A percentile compares a stretch with the other conserved stretches of the same genome.
These are phyloP conservation scores for Anastatica hierochuntica DNA, from an alignment of 345 rosid genomes.

Conservation along the genomic window DNA sequence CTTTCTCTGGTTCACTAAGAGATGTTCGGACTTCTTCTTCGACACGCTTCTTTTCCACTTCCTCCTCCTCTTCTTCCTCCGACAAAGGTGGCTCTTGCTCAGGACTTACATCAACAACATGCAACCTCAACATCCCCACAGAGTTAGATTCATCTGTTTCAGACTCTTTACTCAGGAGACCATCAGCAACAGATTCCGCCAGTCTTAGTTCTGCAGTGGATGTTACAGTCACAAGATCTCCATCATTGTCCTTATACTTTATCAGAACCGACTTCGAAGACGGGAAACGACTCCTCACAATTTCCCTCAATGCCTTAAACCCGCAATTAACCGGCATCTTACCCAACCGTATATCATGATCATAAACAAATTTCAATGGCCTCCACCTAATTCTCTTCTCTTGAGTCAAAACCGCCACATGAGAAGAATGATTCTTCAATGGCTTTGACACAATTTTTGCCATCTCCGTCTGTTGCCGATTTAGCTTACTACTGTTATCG, in stretches of 20 bases:
- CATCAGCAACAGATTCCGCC: constrained; percentile 64
- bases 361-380: constrained; percentile 83
- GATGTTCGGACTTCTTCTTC: constrained; percentile 50
- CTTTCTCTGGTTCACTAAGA: constrained; percentile 47
- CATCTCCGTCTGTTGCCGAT: constrained; percentile 28
- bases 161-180: constrained; percentile 43
- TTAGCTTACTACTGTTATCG: constrained; percentile 27
- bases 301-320: constrained; percentile 71
- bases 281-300: constrained; percentile 64
- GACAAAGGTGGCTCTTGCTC: constrained; percentile 77
- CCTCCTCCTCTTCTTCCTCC: constrained; percentile 47
- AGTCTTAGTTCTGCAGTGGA: constrained; percentile 62
- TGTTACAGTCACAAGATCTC: constrained; percentile 87
- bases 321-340: constrained; percentile 81
- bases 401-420: constrained; percentile 19
- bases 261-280: constrained; percentile 80
- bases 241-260: constrained; percentile 81
- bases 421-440: constrained; percentile 35
- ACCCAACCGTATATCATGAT: constrained; percentile 79
- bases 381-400: constrained; percentile 46
- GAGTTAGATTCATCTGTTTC: constrained; percentile 47
- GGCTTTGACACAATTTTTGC: constrained; percentile 58
- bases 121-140: constrained; percentile 69
- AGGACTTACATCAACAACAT: constrained; percentile 80
- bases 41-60: constrained; percentile 40